Conservation (phyloP, 2,329 filamentous ascomycete species). For the Chaetomiaceae sp. region DNA sequence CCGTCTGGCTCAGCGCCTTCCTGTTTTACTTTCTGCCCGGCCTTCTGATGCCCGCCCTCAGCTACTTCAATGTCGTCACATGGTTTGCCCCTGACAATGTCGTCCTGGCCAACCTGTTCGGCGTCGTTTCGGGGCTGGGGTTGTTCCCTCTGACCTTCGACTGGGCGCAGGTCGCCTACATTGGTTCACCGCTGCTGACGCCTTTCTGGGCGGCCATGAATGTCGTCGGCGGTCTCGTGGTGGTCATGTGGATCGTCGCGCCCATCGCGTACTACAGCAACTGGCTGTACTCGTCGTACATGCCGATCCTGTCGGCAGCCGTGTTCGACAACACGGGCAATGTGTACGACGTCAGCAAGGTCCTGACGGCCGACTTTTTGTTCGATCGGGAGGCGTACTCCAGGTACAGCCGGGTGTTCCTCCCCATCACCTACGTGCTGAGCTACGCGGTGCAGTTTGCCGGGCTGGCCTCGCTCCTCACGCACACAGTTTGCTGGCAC, state of each 20-base stretch:
- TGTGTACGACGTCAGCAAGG: constrained; percentile 75
- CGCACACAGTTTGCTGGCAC: constrained; percentile 81
- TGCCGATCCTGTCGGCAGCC: constrained; percentile 78
- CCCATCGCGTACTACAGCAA: constrained; percentile 79
- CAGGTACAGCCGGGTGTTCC: constrained; percentile 76
- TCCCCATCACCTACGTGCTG: constrained; percentile 82
- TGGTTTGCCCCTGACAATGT: constrained; percentile 86
- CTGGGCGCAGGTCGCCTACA: constrained; percentile 86
- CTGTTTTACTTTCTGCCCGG: constrained; percentile 83
- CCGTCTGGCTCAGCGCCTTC: constrained; percentile 67
- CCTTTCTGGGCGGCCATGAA: constrained; percentile 86
- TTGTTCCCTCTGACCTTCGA: constrained; percentile 85
- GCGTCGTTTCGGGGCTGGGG: constrained; percentile 77
- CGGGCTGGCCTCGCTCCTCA: constrained; percentile 71
- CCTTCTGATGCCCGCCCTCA: constrained; percentile 75
- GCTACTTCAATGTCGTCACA: constrained; percentile 84
- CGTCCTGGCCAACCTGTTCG: constrained; percentile 82
- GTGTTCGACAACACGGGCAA: constrained; percentile 83
- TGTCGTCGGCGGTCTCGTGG: constrained; percentile 71
- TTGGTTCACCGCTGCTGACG: constrained; percentile 77
- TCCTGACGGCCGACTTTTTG: constrained; percentile 71
- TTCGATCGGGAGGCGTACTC: constrained; percentile 75
- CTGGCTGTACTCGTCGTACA: constrained; percentile 73
- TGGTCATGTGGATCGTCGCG: constrained; percentile 82
- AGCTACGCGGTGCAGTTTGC: constrained; percentile 87